Percentiles rank a stretch among this genome's conserved stretches.
Conservation (phyloP, 352 stramenopile species). For the Globisporangium spiculum region DNA sequence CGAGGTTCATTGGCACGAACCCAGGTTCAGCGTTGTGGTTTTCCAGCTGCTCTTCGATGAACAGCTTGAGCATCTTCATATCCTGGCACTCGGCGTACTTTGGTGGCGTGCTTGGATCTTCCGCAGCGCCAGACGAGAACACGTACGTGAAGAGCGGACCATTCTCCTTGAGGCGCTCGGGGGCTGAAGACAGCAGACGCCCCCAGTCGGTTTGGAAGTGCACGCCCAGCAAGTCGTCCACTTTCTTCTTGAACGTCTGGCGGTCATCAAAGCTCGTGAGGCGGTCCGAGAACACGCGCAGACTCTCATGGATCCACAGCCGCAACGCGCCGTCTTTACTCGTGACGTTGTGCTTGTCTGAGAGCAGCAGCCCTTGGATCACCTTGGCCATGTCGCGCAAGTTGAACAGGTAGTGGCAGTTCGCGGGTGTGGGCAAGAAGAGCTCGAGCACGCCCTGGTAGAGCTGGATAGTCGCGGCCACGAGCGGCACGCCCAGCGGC, state of each 20-base stretch:
- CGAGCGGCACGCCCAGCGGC: constrained; percentile 61
- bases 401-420: constrained; percentile 91
- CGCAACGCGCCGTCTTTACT: constrained; percentile 72
- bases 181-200: constrained; percentile 47
- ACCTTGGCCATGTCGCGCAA: constrained; percentile 88
- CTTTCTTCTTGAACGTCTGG: constrained; percentile 85
- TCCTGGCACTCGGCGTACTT: constrained; percentile 84
- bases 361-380: constrained; percentile 77
- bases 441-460: constrained; percentile 84
- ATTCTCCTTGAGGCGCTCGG: constrained; percentile 75
- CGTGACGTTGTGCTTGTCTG: constrained; percentile 70
- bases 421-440: constrained; percentile 86
- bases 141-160: constrained; percentile 82
- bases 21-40: constrained; percentile 90
- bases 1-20: constrained; percentile 87
- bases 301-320: constrained; percentile 89
- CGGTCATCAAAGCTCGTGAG: constrained; percentile 89
- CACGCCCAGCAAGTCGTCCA: constrained; percentile 70
- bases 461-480: constrained; percentile 81
- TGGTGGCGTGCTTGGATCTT: constrained; percentile 22
- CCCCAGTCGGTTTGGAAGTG: constrained; percentile 82
- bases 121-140: constrained; percentile 41
- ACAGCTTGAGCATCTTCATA: constrained; percentile 83
- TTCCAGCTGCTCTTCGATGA: constrained; percentile 89
- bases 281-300: constrained; percentile 89